phyloP scores from a whole-genome alignment of 495 filamentous ascomycete species.

The Tuber indicum region DNA sequence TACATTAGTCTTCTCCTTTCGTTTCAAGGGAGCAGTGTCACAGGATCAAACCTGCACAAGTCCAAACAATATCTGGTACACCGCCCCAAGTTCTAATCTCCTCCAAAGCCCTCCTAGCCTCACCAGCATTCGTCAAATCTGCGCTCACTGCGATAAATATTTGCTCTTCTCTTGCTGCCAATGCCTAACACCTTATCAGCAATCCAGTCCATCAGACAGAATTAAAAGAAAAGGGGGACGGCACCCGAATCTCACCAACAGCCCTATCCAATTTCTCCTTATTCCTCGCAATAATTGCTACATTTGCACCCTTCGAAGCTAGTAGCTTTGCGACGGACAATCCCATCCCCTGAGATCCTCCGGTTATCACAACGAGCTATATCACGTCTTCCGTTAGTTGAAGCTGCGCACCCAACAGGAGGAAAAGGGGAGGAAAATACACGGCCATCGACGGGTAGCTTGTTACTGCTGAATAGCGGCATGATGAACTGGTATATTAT shows the following conservation, averaged over 20 bases:
- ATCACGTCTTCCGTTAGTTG: slow-evolving; percentile 50
- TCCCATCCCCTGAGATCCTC: slow-evolving; percentile 91
- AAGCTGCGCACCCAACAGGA: background rate
- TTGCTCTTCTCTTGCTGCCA: slow-evolving; percentile 58
- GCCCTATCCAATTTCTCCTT: slow-evolving; percentile 66
- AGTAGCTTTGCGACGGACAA: slow-evolving; percentile 63
- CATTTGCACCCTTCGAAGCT: slow-evolving; percentile 73
- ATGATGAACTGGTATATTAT: slow-evolving; percentile 47
- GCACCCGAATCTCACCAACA: slow-evolving; percentile 59
- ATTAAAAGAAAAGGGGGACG: background rate
- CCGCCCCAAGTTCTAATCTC: slow-evolving; percentile 72
- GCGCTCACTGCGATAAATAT: slow-evolving; percentile 77
- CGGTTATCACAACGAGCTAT: slow-evolving; percentile 65
- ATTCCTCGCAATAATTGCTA: slow-evolving; percentile 78
- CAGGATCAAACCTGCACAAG: slow-evolving; percentile 53
- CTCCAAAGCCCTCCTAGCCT: slow-evolving; percentile 59
- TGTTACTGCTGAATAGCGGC: slow-evolving; percentile 64
- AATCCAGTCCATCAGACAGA: slow-evolving; percentile 21
- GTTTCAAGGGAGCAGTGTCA: background rate
- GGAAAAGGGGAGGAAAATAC: slow-evolving; percentile 47
- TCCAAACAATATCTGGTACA: slow-evolving; percentile 84
- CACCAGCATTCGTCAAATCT: slow-evolving; percentile 65
- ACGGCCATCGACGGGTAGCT: slow-evolving; percentile 73
- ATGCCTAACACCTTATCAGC: slow-evolving; percentile 46
- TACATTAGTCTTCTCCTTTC: slow-evolving; percentile 2